Evolutionary conservation across 495 filamentous ascomycete species (phyloP), one percentile per base, ranked within the genome.

Genomic region (Trichoderma asperelloides): DNA sequence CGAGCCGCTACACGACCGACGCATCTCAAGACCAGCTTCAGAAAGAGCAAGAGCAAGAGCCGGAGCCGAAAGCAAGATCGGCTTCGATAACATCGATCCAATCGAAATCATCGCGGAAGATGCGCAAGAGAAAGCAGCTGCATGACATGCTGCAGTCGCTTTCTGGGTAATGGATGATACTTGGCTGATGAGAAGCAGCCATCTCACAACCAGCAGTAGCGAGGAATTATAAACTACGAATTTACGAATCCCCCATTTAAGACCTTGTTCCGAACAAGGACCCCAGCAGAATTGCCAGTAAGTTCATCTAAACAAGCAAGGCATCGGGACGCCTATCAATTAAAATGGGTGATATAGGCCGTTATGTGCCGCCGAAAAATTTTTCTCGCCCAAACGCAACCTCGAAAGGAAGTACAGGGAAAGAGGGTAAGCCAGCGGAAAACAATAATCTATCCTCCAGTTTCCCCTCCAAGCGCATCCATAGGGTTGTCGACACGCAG

Each of bases 381-480:
- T 81, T 81, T 76, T 80, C 78, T 74, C 73, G 70, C 69, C 76
- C 71, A 74, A 76, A 76, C 74, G 65, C n/a, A 65, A 27, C 70
- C 69, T 77, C 76, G 64, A 74, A 18, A 72, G 69, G 60, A 68
- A 68, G 72, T 66, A 67, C 72, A 71, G 74, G 77, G 77, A 69
- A 74, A 78, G 70, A 84, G 82, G 78, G 80, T 85, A 83, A 85
- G 80, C 76, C 64, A 65, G 64, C 64, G 41, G 43, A 27, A 27
- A 65, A 69, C 72, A 73, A 77, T 74, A 60, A 69, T 91, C 86
- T 90, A 75, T 86, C 89, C 86, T 87, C 83, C 87, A 82, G 70
- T 90, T 90, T 90, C 87, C 88, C 88, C 86, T 90, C 89, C 85
- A 85, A 81, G 78, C 81, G 70, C 74, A 82, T 80, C 77, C 84